Base-by-base conservation (phyloP, 768 basidiomycete genomes). In the Boletus vermiculosoides region DNA sequence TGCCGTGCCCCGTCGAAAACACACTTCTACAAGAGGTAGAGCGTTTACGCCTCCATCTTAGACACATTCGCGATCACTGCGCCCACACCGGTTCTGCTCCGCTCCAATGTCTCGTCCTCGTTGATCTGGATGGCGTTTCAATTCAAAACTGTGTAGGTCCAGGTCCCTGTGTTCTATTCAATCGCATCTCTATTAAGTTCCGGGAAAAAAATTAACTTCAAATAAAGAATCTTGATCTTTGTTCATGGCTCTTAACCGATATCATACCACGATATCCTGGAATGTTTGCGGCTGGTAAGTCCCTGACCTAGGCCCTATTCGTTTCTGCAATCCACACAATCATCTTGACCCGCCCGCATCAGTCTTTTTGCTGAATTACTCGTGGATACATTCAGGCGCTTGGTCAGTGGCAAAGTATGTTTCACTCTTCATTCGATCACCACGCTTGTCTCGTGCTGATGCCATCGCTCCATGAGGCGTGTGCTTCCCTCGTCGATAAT, bases 301-400 rank as follows among this genome's bases (percentile, higher is more conserved):
- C 48, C 52, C 57, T 60, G 56, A 52, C 49, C 56, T 47, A 40
- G 18, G 6, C 37, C 39, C 23, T 4, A 22, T 53, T 34, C 30
- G 16, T 54, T 16, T 46, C 28, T 18, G 22, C 15, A 2, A 44
- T 59, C 45, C 48, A 45, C 50, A 41, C 47, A 37, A 45, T 58
- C 25, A 56, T 49, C 41, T 34, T 30, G 9, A 37, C n/a, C 28
- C n/a, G 4, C 37, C 45, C 41, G 45, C 31, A 45, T 22, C 63
- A 87, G 89, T 84, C 8, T 85, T 90, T 63, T 72, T 90, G 60
- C 74, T 88, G 34, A 90, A 90, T 71, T 86, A 85, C 64, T 85
- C 86, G 1, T 90, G 88, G 88, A 69, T 83, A 20, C 85, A 91
- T 71, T 79, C 83, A 1, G 82, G 85, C 25, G 69, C 86, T 45